Conservation (phyloP, 257 asterid species). For the Pogostemon cablin region DNA sequence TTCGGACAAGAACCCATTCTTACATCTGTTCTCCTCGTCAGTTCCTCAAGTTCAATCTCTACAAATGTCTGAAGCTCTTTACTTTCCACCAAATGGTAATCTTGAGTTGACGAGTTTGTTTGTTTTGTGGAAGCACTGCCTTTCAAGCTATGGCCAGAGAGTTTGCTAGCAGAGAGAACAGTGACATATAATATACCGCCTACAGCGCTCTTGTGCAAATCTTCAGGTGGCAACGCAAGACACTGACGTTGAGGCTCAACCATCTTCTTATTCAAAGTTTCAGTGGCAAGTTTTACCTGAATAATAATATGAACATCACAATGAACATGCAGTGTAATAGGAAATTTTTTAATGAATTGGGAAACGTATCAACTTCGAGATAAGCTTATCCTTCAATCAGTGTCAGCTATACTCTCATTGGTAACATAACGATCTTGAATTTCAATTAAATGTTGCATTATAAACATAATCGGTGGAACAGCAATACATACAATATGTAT, state of each 20-base stretch:
- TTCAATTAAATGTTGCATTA: slow-evolving; percentile 4
- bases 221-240: slow-evolving; percentile 75
- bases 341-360: neutral
- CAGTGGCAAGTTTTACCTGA: slow-evolving; percentile 81
- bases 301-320: neutral
- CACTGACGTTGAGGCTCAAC: slow-evolving; percentile 96
- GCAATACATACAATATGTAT: neutral
- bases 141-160: slow-evolving; percentile 53
- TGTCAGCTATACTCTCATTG: neutral
- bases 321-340: slow-evolving; percentile 7
- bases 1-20: slow-evolving; percentile 69
- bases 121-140: slow-evolving; percentile 51
- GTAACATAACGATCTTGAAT: neutral
- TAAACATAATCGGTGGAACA: slow-evolving; percentile 6
- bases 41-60: slow-evolving; percentile 86
- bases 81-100: slow-evolving; percentile 42
- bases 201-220: slow-evolving; percentile 73
- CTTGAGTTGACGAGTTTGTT: slow-evolving; percentile 38
- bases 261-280: slow-evolving; percentile 81
- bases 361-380: too few relatives aligned
- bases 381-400: neutral
- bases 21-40: slow-evolving; percentile 74
- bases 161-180: slow-evolving; percentile 63
- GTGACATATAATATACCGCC: slow-evolving; percentile 76
- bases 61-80: slow-evolving; percentile 74